These are phyloP conservation scores for Gentiana straminea DNA, from an alignment of 257 asterid genomes.

Conservation along the genomic window DNA sequence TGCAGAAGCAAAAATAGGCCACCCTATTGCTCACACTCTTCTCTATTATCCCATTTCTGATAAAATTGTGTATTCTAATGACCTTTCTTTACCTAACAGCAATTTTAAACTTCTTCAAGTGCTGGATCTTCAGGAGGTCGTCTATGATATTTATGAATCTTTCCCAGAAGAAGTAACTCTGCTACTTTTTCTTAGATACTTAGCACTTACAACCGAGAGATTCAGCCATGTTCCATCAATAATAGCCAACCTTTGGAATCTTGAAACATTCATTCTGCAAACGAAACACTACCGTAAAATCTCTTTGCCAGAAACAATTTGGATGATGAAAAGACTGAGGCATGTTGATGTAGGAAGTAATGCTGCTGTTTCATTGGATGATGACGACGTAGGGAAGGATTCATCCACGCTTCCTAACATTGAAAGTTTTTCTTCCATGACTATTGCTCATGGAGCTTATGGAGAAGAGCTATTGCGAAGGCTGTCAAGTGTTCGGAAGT, in stretches of 20 bases:
- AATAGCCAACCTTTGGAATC: not conserved
- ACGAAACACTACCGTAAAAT: not conserved
- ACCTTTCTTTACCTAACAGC: not conserved
- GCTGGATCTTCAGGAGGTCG: not conserved
- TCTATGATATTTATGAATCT: not conserved
- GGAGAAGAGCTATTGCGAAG: too few relatives aligned
- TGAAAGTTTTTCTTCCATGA: too few relatives aligned
- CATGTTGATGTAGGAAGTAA: not conserved
- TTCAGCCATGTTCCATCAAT: not conserved
- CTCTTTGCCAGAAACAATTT: not conserved
- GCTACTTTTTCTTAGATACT: slow-evolving; percentile 1
- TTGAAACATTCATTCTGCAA: slow-evolving; percentile 6
- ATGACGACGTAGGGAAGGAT: too few relatives aligned
- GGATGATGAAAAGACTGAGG: not conserved
- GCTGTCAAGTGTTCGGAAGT: too few relatives aligned
- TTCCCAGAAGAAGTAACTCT: not conserved
- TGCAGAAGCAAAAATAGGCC: too few relatives aligned
- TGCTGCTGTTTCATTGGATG: not conserved
- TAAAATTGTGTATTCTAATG: not conserved
- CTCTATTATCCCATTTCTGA: not conserved
- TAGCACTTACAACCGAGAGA: not conserved
- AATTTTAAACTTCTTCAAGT: slow-evolving; percentile 3
- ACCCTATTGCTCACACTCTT: not conserved
- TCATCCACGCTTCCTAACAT: too few relatives aligned
- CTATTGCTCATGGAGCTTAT: too few relatives aligned